Percentiles rank a stretch among this genome's conserved stretches.
These are phyloP conservation scores for Quercus mongolica DNA, from an alignment of 306 rosid species.

Conservation along the genomic window DNA sequence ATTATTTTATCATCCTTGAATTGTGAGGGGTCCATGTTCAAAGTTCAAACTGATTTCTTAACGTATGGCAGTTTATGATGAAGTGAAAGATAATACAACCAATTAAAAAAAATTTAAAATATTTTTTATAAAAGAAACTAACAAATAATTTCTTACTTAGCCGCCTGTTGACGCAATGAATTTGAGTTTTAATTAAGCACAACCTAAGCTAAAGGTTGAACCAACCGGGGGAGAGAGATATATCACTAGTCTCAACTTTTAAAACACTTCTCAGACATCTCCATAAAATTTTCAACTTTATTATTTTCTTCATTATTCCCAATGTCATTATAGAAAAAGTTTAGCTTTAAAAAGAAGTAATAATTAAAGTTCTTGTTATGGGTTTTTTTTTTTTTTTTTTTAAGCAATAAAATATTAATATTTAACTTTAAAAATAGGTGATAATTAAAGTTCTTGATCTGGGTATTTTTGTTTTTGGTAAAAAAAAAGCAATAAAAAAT, in stretches of 20 bases:
- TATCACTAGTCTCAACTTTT: not conserved
- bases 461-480: too few relatives aligned
- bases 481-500: not conserved
- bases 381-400: too few relatives aligned
- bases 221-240: not conserved
- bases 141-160: not conserved
- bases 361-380: too few relatives aligned
- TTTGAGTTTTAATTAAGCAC: constrained; percentile 19
- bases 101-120: not conserved
- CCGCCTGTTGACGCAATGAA: constrained; percentile 14
- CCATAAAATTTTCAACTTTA: too few relatives aligned
- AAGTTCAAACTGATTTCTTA: constrained; percentile 10
- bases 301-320: too few relatives aligned
- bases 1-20: constrained; percentile 17
- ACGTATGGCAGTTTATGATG: not conserved
- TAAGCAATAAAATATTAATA: too few relatives aligned
- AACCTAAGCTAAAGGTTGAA: not conserved
- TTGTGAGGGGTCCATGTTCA: constrained; percentile 30
- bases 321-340: too few relatives aligned
- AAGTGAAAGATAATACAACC: not conserved
- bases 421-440: too few relatives aligned
- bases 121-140: not conserved
- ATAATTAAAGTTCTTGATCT: not conserved
- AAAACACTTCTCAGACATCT: not conserved
- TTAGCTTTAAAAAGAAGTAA: too few relatives aligned